A percentile compares a stretch with the other conserved stretches of the same genome.
Evolutionary conservation across 495 filamentous ascomycete genomes (phyloP).

Genomic region (Cudoniella acicularis): DNA sequence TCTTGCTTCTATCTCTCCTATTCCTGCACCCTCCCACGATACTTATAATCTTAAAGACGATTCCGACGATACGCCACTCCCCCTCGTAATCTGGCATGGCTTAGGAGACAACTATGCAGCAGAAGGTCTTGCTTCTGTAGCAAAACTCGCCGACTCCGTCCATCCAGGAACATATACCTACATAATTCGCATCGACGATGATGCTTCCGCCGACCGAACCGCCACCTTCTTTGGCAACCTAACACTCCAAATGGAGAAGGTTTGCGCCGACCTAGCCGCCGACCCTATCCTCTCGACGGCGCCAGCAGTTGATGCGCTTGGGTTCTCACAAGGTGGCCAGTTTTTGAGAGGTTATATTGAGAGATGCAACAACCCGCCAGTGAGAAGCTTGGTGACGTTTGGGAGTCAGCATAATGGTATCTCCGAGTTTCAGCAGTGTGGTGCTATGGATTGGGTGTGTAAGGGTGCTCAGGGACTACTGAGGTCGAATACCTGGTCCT

Average conservation of each 20-base stretch:
- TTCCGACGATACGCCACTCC: conserved; percentile 59
- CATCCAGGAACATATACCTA: conserved; percentile 86
- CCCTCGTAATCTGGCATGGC: conserved; percentile 88
- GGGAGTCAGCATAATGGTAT: conserved; percentile 96
- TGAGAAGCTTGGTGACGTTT: conserved; percentile 83
- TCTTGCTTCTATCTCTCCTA: conserved; percentile 19
- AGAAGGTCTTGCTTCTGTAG: conserved; percentile 67
- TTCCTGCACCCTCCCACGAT: conserved; percentile 11
- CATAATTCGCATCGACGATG: conserved; percentile 69
- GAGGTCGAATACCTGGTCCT: conserved; percentile 68
- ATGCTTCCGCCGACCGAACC: conserved; percentile 61
- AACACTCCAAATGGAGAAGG: conserved; percentile 69
- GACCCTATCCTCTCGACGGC: conserved; percentile 79
- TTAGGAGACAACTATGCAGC: conserved; percentile 66
- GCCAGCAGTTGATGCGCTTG: conserved; percentile 81
- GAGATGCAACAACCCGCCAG: conserved; percentile 78
- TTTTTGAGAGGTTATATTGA: conserved; percentile 93
- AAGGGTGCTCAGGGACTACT: conserved; percentile 70
- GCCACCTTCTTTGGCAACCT: conserved; percentile 91
- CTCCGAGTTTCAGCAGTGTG: conserved; percentile 65
- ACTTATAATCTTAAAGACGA: conserved; percentile 9
- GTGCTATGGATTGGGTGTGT: conserved; percentile 72
- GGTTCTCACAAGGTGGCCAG: conserved; percentile 94
- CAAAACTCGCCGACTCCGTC: conserved; percentile 59
- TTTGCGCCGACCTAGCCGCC: conserved; percentile 73